These are phyloP conservation scores for Schizonepeta tenuifolia DNA, from an alignment of 257 asterid species.

Conservation along the genomic window DNA sequence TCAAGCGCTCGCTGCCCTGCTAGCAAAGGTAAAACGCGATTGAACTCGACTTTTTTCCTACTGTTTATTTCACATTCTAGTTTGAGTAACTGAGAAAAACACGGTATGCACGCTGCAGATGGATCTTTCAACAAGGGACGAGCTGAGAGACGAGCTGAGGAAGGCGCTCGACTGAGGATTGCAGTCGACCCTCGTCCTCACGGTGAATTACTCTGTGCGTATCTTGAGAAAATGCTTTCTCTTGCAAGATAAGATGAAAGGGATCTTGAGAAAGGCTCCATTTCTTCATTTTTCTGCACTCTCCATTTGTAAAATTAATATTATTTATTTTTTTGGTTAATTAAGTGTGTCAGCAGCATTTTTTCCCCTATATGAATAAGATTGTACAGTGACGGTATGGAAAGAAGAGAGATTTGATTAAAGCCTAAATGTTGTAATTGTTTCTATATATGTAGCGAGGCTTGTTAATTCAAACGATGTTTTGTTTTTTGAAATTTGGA, in stretches of 20 bases:
- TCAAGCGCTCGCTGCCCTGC: slow-evolving; percentile 75
- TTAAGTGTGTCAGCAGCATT: not conserved
- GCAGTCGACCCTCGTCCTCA: not conserved
- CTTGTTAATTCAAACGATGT: not conserved
- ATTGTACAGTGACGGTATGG: not conserved
- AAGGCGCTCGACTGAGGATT: slow-evolving; percentile 46
- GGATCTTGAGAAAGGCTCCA: not conserved
- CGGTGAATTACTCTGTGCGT: not conserved
- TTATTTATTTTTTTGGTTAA: not conserved
- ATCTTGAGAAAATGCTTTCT: not conserved
- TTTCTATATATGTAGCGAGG: not conserved
- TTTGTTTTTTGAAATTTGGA: too few relatives aligned
- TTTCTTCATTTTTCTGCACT: not conserved
- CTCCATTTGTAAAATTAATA: slow-evolving; percentile 5
- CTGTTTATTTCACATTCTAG: not conserved
- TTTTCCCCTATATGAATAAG: slow-evolving; percentile 8
- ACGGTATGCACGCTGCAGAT: slow-evolving; percentile 51
- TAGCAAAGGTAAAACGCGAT: slow-evolving; percentile 57
- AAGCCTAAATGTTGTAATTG: slow-evolving; percentile 5
- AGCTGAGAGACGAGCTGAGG: slow-evolving; percentile 64
- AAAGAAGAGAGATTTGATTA: not conserved
- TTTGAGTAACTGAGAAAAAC: not conserved
- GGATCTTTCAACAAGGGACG: slow-evolving; percentile 63
- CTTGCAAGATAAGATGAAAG: not conserved
- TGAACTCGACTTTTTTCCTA: not conserved